Evolutionary conservation across 2,329 filamentous ascomycete genomes (phyloP).

Genomic region (Talaromyces sp.): DNA sequence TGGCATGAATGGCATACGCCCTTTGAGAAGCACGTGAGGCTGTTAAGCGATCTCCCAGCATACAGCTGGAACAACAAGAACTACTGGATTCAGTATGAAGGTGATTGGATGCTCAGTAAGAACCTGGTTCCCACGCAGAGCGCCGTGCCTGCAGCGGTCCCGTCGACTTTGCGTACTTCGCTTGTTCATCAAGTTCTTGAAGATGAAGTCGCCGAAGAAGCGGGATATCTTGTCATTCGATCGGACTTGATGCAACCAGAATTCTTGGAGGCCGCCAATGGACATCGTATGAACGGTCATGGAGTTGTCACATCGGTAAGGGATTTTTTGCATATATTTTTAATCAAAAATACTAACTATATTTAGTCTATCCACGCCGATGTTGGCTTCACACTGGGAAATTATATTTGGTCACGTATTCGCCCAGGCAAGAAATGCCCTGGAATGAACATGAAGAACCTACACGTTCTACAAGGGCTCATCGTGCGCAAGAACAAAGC

Average conservation of each 20-base stretch:
- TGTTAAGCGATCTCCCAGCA: conserved; percentile 46
- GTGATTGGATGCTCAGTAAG: conserved; percentile 68
- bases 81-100: conserved; percentile 67
- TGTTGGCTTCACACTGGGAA: conserved; percentile 18
- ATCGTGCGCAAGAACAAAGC: conserved; percentile 46
- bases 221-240: neutral
- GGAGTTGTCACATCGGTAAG: conserved; percentile 6
- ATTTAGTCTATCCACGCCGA: conserved; percentile 16
- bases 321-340: neutral
- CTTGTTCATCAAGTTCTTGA: conserved; percentile 1
- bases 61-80: conserved; percentile 68
- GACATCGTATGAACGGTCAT: conserved; percentile 14
- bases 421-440: conserved; percentile 3
- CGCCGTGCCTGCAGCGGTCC: neutral
- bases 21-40: conserved; percentile 31
- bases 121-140: conserved; percentile 41
- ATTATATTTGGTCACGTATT: conserved; percentile 23
- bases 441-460: conserved; percentile 31
- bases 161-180: neutral
- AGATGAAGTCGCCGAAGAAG: neutral
- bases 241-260: conserved; percentile 13
- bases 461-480: conserved; percentile 50
- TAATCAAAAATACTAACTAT: neutral
- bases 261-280: conserved; percentile 10
- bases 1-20: conserved; percentile 65